Evolutionary conservation across 257 asterid species (phyloP).

Genomic region (Ocimum tenuiflorum): DNA sequence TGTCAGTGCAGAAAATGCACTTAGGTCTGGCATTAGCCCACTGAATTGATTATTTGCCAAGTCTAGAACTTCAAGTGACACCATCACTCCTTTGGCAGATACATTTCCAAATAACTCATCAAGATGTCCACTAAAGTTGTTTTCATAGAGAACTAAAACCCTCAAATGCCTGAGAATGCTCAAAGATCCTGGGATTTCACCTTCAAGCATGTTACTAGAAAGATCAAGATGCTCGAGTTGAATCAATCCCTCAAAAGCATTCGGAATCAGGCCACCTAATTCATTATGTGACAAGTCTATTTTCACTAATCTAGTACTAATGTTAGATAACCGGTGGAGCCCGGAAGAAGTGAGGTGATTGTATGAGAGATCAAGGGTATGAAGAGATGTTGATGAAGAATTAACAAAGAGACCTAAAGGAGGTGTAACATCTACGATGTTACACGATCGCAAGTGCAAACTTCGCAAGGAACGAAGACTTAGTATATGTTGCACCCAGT

Average conservation of each 20-base stretch:
- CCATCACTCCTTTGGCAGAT: neutral
- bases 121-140: neutral
- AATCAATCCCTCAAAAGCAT: slow-evolving; percentile 11
- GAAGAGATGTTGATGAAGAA: neutral
- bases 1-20: neutral
- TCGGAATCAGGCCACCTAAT: slow-evolving; percentile 14
- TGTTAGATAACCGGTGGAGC: neutral
- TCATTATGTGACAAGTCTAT: neutral
- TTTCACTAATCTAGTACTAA: neutral
- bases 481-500: slow-evolving; percentile 2
- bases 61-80: neutral
- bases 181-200: slow-evolving; percentile 22
- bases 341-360: neutral
- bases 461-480: neutral
- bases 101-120: neutral
- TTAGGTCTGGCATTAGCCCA: neutral
- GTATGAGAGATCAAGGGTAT: neutral
- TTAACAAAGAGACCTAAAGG: neutral
- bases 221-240: slow-evolving; percentile 12
- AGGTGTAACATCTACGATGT: neutral
- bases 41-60: neutral
- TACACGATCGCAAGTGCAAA: neutral
- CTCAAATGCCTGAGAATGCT: neutral
- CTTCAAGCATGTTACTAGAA: neutral
- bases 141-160: neutral